Percentiles rank a stretch among this genome's conserved stretches.
Conservation (phyloP, 768 basidiomycete species). For the Lactarius pseudohatsudake region DNA sequence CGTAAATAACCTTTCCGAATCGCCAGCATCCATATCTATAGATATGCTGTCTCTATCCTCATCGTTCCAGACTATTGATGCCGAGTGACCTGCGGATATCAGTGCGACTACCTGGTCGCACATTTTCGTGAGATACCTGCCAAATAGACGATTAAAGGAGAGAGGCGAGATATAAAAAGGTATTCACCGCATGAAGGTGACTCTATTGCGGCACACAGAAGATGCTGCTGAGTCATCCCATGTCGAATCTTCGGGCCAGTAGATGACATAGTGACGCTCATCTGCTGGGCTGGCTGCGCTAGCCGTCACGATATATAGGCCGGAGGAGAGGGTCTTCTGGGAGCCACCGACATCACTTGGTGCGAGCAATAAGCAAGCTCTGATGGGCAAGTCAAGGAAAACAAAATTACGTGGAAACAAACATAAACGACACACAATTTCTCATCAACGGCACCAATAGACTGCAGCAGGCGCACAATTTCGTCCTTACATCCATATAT, state of each 20-base stretch:
- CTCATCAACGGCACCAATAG: slow-evolving; percentile 40
- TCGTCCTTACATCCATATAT: slow-evolving; percentile 54
- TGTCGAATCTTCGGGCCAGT: slow-evolving; percentile 38
- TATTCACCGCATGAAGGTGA: slow-evolving; percentile 68
- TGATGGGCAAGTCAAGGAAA: too few relatives aligned
- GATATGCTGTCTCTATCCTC: slow-evolving; percentile 31
- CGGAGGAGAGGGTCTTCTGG: slow-evolving; percentile 43
- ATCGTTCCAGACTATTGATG: slow-evolving; percentile 45
- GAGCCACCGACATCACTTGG: slow-evolving; percentile 19
- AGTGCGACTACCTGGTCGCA: slow-evolving; percentile 54
- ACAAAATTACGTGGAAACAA: too few relatives aligned
- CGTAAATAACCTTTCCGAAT: slow-evolving; percentile 48
- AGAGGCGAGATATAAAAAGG: too few relatives aligned
- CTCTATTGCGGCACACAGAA: slow-evolving; percentile 49
- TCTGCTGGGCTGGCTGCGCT: slow-evolving; percentile 21
- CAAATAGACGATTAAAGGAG: not conserved
- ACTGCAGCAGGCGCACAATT: slow-evolving; percentile 46
- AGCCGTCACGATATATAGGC: slow-evolving; percentile 45
- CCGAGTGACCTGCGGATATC: slow-evolving; percentile 48
- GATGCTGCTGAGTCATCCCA: slow-evolving; percentile 52
- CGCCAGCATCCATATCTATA: slow-evolving; percentile 42
- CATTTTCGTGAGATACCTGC: slow-evolving; percentile 30
- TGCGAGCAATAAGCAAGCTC: slow-evolving; percentile 29
- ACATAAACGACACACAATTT: slow-evolving; percentile 38
- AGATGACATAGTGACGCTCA: slow-evolving; percentile 40